Evolutionary conservation across 192 early-diverging fungal species (phyloP).

Genomic region (Lobulomyces angularis): DNA sequence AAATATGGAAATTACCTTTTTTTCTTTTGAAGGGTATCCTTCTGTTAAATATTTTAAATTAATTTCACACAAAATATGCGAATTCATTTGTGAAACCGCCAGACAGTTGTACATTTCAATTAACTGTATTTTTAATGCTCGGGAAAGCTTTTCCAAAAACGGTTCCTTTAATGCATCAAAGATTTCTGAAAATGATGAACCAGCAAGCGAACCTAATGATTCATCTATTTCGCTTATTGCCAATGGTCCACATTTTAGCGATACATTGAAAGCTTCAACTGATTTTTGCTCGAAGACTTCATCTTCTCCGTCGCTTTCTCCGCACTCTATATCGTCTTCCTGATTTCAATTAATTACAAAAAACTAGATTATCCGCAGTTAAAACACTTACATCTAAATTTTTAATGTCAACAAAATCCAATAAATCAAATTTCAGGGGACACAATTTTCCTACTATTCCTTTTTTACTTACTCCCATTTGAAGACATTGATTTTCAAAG

Average conservation of each 20-base stretch:
- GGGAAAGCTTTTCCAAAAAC: too few species aligned
- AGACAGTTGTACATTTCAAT: too few species aligned
- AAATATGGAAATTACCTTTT: too few species aligned
- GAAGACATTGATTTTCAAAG: slow-evolving; percentile 31
- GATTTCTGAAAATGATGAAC: too few species aligned
- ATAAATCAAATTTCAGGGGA: slow-evolving; percentile 33
- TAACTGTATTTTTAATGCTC: too few species aligned
- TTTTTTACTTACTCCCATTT: slow-evolving; percentile 29
- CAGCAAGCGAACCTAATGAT: too few species aligned
- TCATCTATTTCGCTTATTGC: slow-evolving; percentile 40
- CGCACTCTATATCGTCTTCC: too few species aligned
- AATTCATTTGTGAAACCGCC: too few species aligned
- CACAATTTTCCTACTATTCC: slow-evolving; percentile 20
- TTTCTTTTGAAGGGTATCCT: too few species aligned
- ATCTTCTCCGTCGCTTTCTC: slow-evolving; percentile 29
- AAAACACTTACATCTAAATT: slow-evolving; percentile 24
- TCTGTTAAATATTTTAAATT: too few species aligned
- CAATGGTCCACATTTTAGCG: slow-evolving; percentile 21
- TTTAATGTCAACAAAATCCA: slow-evolving; percentile 26
- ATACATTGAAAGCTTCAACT: background rate
- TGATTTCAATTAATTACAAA: slow-evolving; percentile 2
- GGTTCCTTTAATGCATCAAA: too few species aligned
- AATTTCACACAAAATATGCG: too few species aligned
- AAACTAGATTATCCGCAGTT: background rate
- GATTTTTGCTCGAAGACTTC: background rate